Base-by-base conservation (phyloP, 2,329 filamentous ascomycete species). In the Laburnicola sp. region DNA sequence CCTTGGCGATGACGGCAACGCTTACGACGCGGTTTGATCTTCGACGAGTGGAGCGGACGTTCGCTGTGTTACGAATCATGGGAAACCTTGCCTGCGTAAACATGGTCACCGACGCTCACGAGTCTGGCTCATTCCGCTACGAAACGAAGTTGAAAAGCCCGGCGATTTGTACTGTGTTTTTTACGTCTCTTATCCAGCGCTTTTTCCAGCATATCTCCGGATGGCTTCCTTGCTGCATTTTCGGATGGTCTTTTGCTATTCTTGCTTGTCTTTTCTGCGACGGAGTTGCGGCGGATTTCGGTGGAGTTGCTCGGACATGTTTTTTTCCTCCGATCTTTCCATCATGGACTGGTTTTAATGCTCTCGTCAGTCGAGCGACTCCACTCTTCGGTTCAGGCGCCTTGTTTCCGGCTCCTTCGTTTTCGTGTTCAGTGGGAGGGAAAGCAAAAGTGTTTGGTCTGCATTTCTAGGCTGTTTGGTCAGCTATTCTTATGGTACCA, bases 1-100 rank as follows among this genome's bases (percentile, higher is more conserved):
- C 55, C 58, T 68, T 69, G 62, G 62, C 63, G 62, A 71, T 61
- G 66, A 71, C 62, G 54, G 61, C 56, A 61, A 53, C 63, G 60
- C 54, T 69, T 61, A 71, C 65, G 66, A 68, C 60, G 64, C 60
- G 46, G 60, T 35, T 50, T 62, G 66, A 65, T 50, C 26, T 52
- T 45, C 32, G 66, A 68, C 56, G 53, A 64, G 67, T 69, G 70
- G 67, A 72, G 67, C 66, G 65, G 66, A 66, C 53, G 66, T 67
- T 55, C 25, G 16, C 16, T 16, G 16, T 16, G 16, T 16, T 16
- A 16, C 16, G 16, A 16, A 16, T 16, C 16, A 16, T 16, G 16
- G 16, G 16, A 16, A 16, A 16, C 16, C 16, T 16, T 16, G 16
- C 16, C 16, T 16, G 16, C 16, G 53, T 57, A 45, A 27, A 35